Evolutionary conservation across 371 early-diverging fungal genomes (phyloP).

Genomic region (Lichtheimia ornata): DNA sequence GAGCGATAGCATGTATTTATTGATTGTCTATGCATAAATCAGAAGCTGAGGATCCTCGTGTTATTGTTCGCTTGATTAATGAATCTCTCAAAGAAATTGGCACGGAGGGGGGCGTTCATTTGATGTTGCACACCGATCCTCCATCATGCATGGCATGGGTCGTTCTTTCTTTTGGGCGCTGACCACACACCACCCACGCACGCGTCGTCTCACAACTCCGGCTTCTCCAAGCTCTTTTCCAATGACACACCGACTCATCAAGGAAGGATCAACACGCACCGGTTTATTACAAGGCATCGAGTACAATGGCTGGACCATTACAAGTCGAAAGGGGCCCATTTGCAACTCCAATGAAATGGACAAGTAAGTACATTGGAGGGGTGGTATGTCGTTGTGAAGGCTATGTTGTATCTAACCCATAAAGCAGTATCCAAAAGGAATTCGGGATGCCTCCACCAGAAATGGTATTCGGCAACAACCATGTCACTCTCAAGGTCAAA

Average conservation of each 20-base stretch:
- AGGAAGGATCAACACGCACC: slow-evolving; percentile 33
- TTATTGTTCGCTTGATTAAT: no score
- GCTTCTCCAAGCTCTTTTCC: no score
- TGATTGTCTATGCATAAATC: no score
- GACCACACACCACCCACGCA: no score
- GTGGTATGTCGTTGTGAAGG: not conserved
- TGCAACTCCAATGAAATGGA: slow-evolving; percentile 74
- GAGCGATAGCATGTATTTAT: no score
- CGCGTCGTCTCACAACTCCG: no score
- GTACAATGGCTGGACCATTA: slow-evolving; percentile 66
- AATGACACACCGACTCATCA: slow-evolving; percentile 25
- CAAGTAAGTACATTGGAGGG: slow-evolving; percentile 36
- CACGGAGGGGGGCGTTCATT: no score
- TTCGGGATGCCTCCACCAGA: slow-evolving; percentile 85
- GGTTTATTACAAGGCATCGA: slow-evolving; percentile 55
- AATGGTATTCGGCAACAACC: slow-evolving; percentile 93
- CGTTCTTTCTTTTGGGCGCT: no score
- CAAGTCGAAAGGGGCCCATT: slow-evolving; percentile 68
- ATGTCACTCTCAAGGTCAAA: slow-evolving; percentile 49
- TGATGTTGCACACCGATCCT: no score
- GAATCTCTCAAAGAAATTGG: no score
- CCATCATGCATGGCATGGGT: no score
- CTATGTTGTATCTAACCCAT: not conserved
- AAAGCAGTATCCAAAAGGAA: slow-evolving; percentile 52
- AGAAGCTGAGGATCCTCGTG: no score